These are phyloP conservation scores for Sporothrix variecibatus DNA, from an alignment of 2,329 filamentous ascomycete species.

Conservation along the genomic window DNA sequence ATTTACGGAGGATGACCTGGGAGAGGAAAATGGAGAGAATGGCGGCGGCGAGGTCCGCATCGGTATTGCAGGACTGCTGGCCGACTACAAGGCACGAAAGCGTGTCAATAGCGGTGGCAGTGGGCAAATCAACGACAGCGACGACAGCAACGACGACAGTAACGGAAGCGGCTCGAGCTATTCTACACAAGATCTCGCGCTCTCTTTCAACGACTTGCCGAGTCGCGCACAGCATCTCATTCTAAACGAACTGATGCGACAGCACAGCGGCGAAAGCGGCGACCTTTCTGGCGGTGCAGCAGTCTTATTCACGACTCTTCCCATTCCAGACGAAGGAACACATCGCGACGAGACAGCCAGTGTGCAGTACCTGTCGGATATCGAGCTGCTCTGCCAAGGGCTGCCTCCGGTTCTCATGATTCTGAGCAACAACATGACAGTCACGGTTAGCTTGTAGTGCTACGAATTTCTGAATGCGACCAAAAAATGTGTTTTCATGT, in stretches of 20 bases:
- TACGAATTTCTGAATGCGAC: background rate
- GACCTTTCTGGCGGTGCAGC: conserved; percentile 49
- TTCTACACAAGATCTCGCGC: conserved; percentile 48
- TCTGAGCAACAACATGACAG: conserved; percentile 86
- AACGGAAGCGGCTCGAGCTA: conserved; percentile 28
- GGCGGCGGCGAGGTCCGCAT: conserved; percentile 41
- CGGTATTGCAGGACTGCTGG: conserved; percentile 49
- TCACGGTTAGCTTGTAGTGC: conserved; percentile 70
- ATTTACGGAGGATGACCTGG: background rate
- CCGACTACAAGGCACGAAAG: conserved; percentile 40
- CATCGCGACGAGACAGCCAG: conserved; percentile 69
- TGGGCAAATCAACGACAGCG: background rate
- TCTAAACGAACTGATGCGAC: conserved; percentile 77
- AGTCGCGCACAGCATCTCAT: conserved; percentile 84
- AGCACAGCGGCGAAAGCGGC: conserved; percentile 60
- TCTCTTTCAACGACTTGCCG: conserved; percentile 85
- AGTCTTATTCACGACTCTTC: conserved; percentile 80
- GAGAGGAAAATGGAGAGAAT: background rate
- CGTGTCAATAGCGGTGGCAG: background rate
- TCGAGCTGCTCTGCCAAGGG: conserved; percentile 76
- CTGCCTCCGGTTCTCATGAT: conserved; percentile 77
- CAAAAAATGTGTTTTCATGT: background rate
- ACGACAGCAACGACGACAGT: background rate
- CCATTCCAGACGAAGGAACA: conserved; percentile 77
- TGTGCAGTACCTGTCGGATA: conserved; percentile 72